phyloP scores from a whole-genome alignment of 371 early-diverging fungal species.

The Apophysomyces ossiformis region DNA sequence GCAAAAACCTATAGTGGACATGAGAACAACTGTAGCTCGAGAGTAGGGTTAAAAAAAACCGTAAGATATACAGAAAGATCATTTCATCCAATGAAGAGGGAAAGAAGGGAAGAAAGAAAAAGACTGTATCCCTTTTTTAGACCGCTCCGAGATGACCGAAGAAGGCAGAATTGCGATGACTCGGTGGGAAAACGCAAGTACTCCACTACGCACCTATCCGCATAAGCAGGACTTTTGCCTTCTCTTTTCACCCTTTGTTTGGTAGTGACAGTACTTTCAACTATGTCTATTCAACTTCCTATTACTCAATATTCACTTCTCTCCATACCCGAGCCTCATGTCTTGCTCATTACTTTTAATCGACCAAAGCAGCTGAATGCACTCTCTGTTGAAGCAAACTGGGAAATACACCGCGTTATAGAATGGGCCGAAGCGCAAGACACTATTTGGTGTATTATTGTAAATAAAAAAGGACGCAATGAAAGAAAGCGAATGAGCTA shows the following conservation, averaged over 20 bases:
- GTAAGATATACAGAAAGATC: too few species aligned
- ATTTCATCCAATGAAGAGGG: too few species aligned
- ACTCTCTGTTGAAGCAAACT: conserved; percentile 45
- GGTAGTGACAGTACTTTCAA: neutral
- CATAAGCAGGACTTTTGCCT: neutral
- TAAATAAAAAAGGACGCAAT: conserved; percentile 20
- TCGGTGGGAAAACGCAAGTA: neutral
- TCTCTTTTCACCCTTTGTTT: neutral
- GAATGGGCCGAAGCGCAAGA: conserved; percentile 54
- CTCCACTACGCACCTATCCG: neutral
- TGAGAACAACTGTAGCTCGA: too few species aligned
- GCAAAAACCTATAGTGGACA: too few species aligned
- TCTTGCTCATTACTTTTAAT: conserved; percentile 53
- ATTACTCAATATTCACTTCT: conserved; percentile 37
- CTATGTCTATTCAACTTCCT: conserved; percentile 31
- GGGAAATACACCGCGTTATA: conserved; percentile 41
- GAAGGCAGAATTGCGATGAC: neutral
- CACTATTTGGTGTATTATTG: conserved; percentile 50
- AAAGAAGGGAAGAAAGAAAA: too few species aligned
- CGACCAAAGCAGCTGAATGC: conserved; percentile 50
- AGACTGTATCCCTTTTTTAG: neutral
- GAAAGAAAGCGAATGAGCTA: neutral
- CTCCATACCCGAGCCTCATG: conserved; percentile 40
- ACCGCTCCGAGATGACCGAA: neutral
- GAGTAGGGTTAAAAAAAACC: too few species aligned